Evolutionary conservation across 2,329 filamentous ascomycete species (phyloP), one percentile per base, ranked within the genome.

Genomic region (Phialophora chinensis): DNA sequence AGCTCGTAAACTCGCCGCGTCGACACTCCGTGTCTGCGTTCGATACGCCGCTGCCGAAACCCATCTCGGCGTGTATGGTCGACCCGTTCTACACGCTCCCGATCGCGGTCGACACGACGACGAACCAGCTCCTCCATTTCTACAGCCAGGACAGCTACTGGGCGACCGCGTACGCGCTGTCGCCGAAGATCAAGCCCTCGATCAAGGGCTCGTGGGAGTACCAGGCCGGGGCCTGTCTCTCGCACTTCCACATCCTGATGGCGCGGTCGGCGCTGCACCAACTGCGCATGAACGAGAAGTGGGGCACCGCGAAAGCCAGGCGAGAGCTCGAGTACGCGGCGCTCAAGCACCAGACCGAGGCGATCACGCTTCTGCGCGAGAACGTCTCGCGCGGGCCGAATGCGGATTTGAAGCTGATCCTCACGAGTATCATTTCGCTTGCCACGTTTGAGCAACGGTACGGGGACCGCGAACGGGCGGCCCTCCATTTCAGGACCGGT

Each of bases 171-270:
- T 68, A 68, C 53, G 60, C 66, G 12, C 47, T 68, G 23, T 60
- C 66, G 14, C 57, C 63, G 7, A 62, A 53, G 31, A 64, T 68
- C 23, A 65, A 56, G 31, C 61, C 62, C 23, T 65, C 62, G 47
- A 68, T 68, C 42, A 68, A 68, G 29, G 66, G 66, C 11, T 68
- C 66, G 6, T 68, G 66, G 66, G 66, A 68, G 53, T 68, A 68
- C 31, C 66, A 68, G 35, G 62, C 66, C 11, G 62, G 66, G 10
- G 44, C 61, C 29, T 68, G 62, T 7, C 42, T 56, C 14, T 65
- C 66, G 27, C 66, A 65, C 33, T 65, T 68, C 49, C 66, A 68
- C 47, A 62, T 60, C 25, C 38, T 68, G n/a, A 68, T 68, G 66
- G 66, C 62, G n/a, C 66, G 66, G 20, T 68, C 66, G 42, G 66